phyloP scores from a whole-genome alignment of 345 rosid species.

The Ceriops tagal region DNA sequence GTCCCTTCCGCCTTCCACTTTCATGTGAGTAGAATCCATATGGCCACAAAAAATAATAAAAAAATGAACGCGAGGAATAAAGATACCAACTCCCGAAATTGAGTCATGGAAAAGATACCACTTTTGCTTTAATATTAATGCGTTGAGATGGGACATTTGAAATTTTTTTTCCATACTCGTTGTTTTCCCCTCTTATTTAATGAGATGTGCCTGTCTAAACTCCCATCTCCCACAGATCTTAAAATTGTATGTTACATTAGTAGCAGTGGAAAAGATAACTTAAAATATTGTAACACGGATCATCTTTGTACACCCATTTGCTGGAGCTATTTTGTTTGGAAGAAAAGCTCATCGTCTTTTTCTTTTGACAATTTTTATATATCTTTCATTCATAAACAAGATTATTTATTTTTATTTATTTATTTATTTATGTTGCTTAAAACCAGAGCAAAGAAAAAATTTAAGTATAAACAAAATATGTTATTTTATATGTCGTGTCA shows the following conservation, averaged over 20 bases:
- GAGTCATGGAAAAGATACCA: not conserved
- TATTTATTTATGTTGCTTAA: too few relatives aligned
- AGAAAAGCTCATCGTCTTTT: not conserved
- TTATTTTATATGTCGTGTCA: too few relatives aligned
- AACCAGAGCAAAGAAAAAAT: too few relatives aligned
- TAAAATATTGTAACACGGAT: slow-evolving; percentile 12
- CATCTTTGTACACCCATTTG: slow-evolving; percentile 10
- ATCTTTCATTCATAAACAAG: slow-evolving; percentile 2
- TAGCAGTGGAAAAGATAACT: slow-evolving; percentile 10
- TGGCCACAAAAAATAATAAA: too few relatives aligned
- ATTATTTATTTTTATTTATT: not conserved
- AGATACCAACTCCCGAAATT: slow-evolving; percentile 8
- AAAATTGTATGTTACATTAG: not conserved
- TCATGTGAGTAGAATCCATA: too few relatives aligned
- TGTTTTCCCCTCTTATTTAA: not conserved
- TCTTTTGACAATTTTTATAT: not conserved
- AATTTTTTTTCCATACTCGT: not conserved
- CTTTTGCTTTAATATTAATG: slow-evolving; percentile 14
- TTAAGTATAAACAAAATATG: too few relatives aligned
- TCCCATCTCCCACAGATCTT: slow-evolving; percentile 16
- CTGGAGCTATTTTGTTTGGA: slow-evolving; percentile 13
- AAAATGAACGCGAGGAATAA: not conserved
- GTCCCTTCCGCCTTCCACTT: not conserved
- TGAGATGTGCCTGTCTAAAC: slow-evolving; percentile 10
- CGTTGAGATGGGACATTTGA: not conserved